phyloP scores from a whole-genome alignment of 2,329 filamentous ascomycete species.

The Parastagonospora nodorum region DNA sequence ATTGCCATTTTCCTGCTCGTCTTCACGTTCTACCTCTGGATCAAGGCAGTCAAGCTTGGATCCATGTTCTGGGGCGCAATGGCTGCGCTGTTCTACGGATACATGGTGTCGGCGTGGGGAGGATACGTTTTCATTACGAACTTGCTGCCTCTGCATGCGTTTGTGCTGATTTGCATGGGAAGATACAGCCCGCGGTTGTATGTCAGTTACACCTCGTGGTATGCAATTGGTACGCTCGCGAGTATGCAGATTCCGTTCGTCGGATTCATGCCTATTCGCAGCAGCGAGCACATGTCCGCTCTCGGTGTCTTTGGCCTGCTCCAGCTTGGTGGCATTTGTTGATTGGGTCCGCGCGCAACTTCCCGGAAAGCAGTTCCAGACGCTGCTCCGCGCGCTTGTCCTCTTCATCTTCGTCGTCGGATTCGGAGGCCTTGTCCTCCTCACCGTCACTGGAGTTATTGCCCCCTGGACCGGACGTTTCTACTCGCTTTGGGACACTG shows the following conservation, averaged over 20 bases:
- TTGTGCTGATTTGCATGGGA: constrained; percentile 95
- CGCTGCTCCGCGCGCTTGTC: constrained; percentile 77
- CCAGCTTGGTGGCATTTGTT: constrained; percentile 88
- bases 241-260: constrained; percentile 99
- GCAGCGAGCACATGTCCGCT: constrained; percentile 98
- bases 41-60: constrained; percentile 95
- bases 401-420: constrained; percentile 75
- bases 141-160: constrained; percentile 88
- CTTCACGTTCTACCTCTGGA: constrained; percentile 98
- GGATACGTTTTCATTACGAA: constrained; percentile 99
- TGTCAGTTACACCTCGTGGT: constrained; percentile 98
- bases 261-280: constrained; percentile 93
- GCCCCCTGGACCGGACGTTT: constrained; percentile 98
- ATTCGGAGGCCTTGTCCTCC: constrained; percentile 75
- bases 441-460: constrained; percentile 86
- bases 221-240: constrained; percentile 89
- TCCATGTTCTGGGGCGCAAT: constrained; percentile 96
- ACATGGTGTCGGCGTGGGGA: constrained; percentile 99
- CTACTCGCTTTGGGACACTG: constrained; percentile 98
- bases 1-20: constrained; percentile 99
- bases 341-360: constrained; percentile 89
- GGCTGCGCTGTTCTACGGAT: constrained; percentile 95
- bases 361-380: constrained; percentile 91
- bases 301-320: constrained; percentile 94
- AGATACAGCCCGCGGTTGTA: constrained; percentile 93